Percentiles rank a stretch among this genome's conserved stretches.
Conservation (phyloP, 1,284 basidiomycete genomes). For the Apiotrichum mycotoxinovorans region DNA sequence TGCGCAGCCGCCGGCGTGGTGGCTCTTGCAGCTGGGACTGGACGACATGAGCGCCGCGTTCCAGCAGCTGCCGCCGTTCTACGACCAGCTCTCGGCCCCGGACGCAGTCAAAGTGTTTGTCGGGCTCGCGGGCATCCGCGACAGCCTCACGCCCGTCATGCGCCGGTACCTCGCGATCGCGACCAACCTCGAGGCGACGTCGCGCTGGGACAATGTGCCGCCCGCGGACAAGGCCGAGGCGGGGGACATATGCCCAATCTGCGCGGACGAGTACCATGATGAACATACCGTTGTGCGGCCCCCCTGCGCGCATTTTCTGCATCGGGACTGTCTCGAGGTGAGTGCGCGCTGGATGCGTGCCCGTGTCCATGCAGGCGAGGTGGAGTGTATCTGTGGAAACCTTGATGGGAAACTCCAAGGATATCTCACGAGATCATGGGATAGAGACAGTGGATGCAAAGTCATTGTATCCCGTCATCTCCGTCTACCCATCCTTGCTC, state of each 20-base stretch:
- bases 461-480: no score
- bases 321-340: conserved; percentile 1
- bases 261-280: background rate
- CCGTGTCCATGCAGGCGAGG: background rate
- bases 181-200: conserved; percentile 1
- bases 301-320: conserved; percentile 1
- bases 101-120: conserved; percentile 1
- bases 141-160: conserved; percentile 1
- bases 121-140: background rate
- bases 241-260: background rate
- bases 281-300: background rate
- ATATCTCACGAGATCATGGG: no score
- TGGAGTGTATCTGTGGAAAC: no score
- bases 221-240: background rate
- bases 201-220: conserved; percentile 1
- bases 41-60: conserved; percentile 2
- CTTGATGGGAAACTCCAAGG: no score
- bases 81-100: background rate
- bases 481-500: no score
- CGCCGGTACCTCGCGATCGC: conserved; percentile 1
- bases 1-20: conserved; percentile 4
- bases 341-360: background rate
- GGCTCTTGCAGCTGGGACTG: conserved; percentile 1
- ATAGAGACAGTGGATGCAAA: no score
- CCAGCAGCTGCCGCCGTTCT: conserved; percentile 6